Evolutionary conservation across 2,329 filamentous ascomycete species (phyloP), one percentile per base, ranked within the genome.

Genomic region (Alternaria sp.): DNA sequence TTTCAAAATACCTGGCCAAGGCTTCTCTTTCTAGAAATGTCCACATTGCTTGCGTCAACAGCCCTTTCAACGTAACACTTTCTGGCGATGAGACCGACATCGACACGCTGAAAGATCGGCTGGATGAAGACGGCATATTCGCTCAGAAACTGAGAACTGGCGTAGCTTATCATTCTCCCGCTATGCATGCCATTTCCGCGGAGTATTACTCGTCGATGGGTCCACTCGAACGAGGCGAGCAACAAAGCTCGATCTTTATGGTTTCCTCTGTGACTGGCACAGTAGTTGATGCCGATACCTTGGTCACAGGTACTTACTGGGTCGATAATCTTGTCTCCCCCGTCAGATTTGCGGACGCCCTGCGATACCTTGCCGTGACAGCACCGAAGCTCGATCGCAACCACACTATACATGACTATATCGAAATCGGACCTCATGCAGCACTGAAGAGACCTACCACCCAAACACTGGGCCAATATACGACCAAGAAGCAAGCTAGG

Each of bases 251-350:
- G 8, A 23, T 55, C 33, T 41, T 41, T 9, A 55, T 55, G 51
- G 21, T 43, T 44, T 55, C 51, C 5, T 55, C 51, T 43, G 51
- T 55, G 6, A 55, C 51, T 8, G 37, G 51, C 14, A 44, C 15
- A n/a, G 20, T 55, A 11, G 26, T 55, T 14, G 21, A 23, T 20
- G 59, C 55, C 59, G 0, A 73, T 76, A 55, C 79, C 77, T 20
- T 55, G 5, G 5, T 10, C 37, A 23, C 12, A n/a, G 51, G 20
- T 14, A 25, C 8, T 15, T 55, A 81, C 60, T 81, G 79, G 79
- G 61, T 74, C 5, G 61, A 72, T 11, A 82, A 81, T 63, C 79
- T 79, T 67, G 47, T 80, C 6, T 72, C 64, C 2, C 77, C 76
- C 6, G 81, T 80, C 6, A 65, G 67, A 14, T 74, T 83, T n/a